A percentile compares a stretch with the other conserved stretches of the same genome.
These are phyloP conservation scores for Penicillium hordei DNA, from an alignment of 2,329 filamentous ascomycete genomes.

Conservation along the genomic window DNA sequence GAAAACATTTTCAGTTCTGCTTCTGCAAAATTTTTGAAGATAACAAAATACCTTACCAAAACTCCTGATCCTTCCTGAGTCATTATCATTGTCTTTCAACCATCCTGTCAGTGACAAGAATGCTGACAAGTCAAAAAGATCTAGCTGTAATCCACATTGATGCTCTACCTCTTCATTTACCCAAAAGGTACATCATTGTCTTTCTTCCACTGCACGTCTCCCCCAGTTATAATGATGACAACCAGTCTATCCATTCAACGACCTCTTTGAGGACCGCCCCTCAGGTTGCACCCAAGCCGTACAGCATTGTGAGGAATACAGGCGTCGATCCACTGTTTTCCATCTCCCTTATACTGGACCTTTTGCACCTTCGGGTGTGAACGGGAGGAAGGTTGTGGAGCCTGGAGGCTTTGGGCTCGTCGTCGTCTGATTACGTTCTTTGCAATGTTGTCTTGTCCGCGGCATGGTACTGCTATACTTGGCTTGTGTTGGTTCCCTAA, in stretches of 20 bases:
- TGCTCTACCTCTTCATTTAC: neutral
- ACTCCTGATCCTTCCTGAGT: constrained; percentile 44
- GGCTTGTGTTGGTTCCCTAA: constrained; percentile 37
- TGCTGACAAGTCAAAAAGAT: constrained; percentile 24
- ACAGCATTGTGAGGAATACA: constrained; percentile 21
- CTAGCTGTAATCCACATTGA: constrained; percentile 9
- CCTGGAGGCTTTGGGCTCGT: constrained; percentile 27
- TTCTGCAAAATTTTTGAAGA: constrained; percentile 61
- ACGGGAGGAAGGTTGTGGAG: constrained; percentile 49
- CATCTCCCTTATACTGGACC: constrained; percentile 49
- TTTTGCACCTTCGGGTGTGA: constrained; percentile 20
- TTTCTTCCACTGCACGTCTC: constrained; percentile 10
- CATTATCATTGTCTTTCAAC: constrained; percentile 13
- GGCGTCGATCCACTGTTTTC: constrained; percentile 25
- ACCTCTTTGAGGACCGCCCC: constrained; percentile 46
- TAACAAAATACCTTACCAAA: constrained; percentile 59
- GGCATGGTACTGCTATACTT: constrained; percentile 28
- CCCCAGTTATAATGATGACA: constrained; percentile 53
- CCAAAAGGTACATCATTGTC: constrained; percentile 28
- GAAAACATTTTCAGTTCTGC: constrained; percentile 61
- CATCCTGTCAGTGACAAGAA: constrained; percentile 10
- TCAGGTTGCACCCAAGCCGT: constrained; percentile 30
- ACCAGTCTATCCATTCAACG: constrained; percentile 64
- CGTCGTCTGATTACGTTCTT: constrained; percentile 23
- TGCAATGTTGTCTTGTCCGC: constrained; percentile 18